phyloP scores from a whole-genome alignment of 148 eudicot species.

The Fagopyrum esculentum region DNA sequence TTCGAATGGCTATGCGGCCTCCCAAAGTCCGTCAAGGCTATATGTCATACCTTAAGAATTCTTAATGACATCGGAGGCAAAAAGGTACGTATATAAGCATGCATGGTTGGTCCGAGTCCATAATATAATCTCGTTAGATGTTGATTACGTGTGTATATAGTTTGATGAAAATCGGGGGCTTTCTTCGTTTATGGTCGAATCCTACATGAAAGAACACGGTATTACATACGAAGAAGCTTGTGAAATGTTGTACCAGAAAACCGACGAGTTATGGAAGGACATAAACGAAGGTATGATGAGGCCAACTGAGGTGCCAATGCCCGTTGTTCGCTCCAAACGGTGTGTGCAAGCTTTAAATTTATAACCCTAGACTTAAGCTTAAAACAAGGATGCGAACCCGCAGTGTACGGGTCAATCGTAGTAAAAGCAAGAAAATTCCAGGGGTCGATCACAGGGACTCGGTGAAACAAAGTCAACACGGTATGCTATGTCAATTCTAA shows the following conservation, averaged over 20 bases:
- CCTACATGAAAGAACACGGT: neutral
- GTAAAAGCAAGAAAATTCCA: too few species aligned
- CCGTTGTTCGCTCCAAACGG: too few species aligned
- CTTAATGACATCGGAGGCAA: conserved; percentile 21
- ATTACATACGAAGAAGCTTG: conserved; percentile 10
- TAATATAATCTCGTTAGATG: accelerated
- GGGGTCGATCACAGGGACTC: too few species aligned
- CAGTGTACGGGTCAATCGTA: too few species aligned
- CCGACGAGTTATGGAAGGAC: conserved; percentile 17
- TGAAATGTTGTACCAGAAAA: neutral
- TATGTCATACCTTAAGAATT: conserved; percentile 11
- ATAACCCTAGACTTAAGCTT: too few species aligned
- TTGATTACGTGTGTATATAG: neutral
- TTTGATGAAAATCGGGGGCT: conserved; percentile 18
- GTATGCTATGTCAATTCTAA: too few species aligned
- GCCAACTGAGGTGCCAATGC: conserved; percentile 10
- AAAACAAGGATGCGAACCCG: too few species aligned
- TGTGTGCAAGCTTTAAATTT: too few species aligned
- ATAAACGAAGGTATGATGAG: conserved; percentile 13
- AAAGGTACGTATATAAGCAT: neutral
- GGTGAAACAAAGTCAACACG: too few species aligned
- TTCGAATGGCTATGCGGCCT: conserved; percentile 18
- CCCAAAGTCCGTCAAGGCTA: conserved; percentile 5
- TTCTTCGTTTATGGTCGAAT: neutral
- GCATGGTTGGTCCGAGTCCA: too few species aligned